Conservation (phyloP, 2,329 filamentous ascomycete genomes). For the Curvularia eragrostidis region DNA sequence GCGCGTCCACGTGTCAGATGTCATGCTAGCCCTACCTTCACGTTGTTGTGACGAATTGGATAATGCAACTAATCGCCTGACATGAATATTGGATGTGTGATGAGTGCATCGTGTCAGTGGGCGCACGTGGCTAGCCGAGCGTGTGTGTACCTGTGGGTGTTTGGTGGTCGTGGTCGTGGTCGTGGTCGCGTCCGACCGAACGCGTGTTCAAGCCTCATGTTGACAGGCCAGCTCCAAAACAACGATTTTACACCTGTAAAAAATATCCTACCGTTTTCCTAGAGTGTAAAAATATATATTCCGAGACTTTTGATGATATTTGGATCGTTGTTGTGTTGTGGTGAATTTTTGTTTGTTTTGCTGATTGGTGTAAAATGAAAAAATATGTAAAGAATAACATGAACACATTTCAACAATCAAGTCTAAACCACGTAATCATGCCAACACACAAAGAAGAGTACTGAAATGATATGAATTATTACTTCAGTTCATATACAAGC, state of each 20-base stretch:
- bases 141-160: background rate
- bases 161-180: background rate
- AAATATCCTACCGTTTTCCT: background rate
- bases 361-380: background rate
- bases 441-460: too few relatives aligned
- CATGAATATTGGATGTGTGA: background rate
- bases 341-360: background rate
- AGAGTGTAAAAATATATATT: too few relatives aligned
- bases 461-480: too few relatives aligned
- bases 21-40: background rate
- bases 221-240: background rate
- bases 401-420: background rate
- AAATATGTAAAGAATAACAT: background rate
- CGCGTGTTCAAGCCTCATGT: background rate
- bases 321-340: background rate
- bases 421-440: too few relatives aligned
- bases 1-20: background rate
- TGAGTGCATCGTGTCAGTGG: background rate
- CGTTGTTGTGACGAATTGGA: background rate
- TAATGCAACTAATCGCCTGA: background rate
- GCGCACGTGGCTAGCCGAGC: background rate
- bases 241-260: background rate
- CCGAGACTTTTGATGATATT: too few relatives aligned
- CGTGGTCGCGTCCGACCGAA: background rate
- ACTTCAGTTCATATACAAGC: too few relatives aligned